phyloP scores from a whole-genome alignment of 1,139 yeast genomes.

The Yamadazyma buinensis region DNA sequence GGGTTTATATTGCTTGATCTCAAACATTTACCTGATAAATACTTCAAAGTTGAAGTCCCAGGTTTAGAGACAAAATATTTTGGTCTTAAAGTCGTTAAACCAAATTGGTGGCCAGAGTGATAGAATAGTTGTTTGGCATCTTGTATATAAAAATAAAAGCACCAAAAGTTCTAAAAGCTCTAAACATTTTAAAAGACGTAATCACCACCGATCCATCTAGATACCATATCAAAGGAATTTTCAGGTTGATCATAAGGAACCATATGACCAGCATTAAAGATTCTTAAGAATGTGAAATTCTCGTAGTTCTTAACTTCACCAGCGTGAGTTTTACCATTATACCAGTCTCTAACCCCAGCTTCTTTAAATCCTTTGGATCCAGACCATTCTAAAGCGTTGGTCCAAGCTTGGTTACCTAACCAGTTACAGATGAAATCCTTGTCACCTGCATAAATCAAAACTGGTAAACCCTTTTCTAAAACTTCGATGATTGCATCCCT shows the following conservation, averaged over 20 bases:
- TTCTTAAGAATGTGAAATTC: conserved; percentile 55
- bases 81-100: conserved; percentile 48
- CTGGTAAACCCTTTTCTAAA: conserved; percentile 43
- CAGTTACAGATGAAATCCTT: conserved; percentile 37
- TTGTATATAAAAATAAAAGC: no score
- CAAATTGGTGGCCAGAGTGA: conserved; percentile 71
- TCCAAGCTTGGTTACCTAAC: conserved; percentile 36
- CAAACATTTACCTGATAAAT: conserved; percentile 33
- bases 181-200: conserved; percentile 15
- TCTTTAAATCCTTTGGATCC: conserved; percentile 30
- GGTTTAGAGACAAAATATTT: conserved; percentile 21
- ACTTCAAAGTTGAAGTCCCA: conserved; percentile 28
- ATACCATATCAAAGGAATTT: conserved; percentile 68
- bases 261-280: conserved; percentile 68
- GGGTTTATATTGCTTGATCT: conserved; percentile 64
- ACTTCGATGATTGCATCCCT: conserved; percentile 45
- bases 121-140: no score
- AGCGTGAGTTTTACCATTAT: conserved; percentile 42
- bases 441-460: conserved; percentile 34
- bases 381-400: conserved; percentile 19
- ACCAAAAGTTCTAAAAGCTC: no score
- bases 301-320: conserved; percentile 55
- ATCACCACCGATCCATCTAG: conserved; percentile 67
- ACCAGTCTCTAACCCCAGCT: conserved; percentile 39
- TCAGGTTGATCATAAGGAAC: conserved; percentile 80